phyloP scores from a whole-genome alignment of 1,139 yeast genomes.

The Citeromyces hawaiiensis region DNA sequence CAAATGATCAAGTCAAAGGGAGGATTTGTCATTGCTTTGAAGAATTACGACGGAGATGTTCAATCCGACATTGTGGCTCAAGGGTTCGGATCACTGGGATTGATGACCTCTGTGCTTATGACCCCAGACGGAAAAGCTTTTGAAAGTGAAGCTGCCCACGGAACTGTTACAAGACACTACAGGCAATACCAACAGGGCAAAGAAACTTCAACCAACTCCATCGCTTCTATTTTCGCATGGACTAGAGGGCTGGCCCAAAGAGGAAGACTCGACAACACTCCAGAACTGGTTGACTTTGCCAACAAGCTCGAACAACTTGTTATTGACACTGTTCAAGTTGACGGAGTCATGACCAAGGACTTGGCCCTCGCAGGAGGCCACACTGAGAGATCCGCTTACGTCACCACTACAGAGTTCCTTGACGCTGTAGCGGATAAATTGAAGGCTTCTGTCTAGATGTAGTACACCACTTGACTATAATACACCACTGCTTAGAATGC shows the following conservation, averaged over 20 bases:
- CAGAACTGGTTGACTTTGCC: conserved; percentile 59
- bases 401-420: conserved; percentile 65
- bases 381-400: conserved; percentile 51
- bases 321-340: conserved; percentile 56
- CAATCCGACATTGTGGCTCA: conserved; percentile 80
- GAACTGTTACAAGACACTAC: conserved; percentile 78
- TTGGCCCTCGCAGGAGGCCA: conserved; percentile 64
- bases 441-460: conserved; percentile 8
- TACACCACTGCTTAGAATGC: no score
- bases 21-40: conserved; percentile 73
- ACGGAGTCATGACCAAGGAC: conserved; percentile 74
- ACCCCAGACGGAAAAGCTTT: conserved; percentile 82
- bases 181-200: conserved; percentile 78
- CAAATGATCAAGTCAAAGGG: conserved; percentile 81
- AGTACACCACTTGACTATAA: no score
- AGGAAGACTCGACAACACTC: conserved; percentile 63
- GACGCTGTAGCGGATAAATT: conserved; percentile 53
- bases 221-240: conserved; percentile 82
- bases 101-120: conserved; percentile 74
- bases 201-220: conserved; percentile 75
- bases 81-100: conserved; percentile 74
- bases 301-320: conserved; percentile 55
- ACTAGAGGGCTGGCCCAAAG: conserved; percentile 74
- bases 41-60: conserved; percentile 80
- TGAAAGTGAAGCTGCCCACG: conserved; percentile 81